Base-by-base conservation (phyloP, 176 grass and related monocot genomes). In the Oryza officinalis region DNA sequence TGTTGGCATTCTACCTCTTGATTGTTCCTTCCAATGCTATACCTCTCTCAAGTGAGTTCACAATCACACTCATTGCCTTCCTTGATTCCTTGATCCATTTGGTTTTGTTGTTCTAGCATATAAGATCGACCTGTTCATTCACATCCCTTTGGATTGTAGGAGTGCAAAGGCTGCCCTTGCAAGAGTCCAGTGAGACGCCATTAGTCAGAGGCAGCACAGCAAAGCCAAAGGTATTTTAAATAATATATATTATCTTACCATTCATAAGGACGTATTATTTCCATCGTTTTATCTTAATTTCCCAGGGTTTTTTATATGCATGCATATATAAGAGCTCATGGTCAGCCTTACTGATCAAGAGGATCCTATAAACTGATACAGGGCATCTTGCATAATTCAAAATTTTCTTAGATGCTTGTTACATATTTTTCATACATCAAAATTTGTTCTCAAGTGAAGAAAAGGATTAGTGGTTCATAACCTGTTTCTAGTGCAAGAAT, bases 1-100 rank as follows among this genome's bases (percentile, higher is more conserved):
- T 87, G 76, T 30, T 92, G 2, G 38, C 68, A 60, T 85, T 88
- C 67, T 83, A 57, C 46, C 10, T 85, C 43, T 41, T 90, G 47
- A 46, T 87, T 37, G 45, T 85, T 37, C 65, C 73, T 20, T 92
- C 87, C 67, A 83, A 67, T 79, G 89, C 92, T 38, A 66, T 92
- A 69, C 84, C 92, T 73, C 69, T 83, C 22, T 87, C 92, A 87
- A 90, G 92, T 94, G 89, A 75, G 44, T 49, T 71, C 44, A 65
- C 57, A 14, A 69, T 74, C n/a, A 82, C 63, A 18, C 40, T 86
- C 31, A 22, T n/a, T 78, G 3, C 8, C 35, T 14, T 5, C 25
- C 38, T n/a, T 69, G 0, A 11, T 6, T 27, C 15, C 9, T 74
- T 4, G 18, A 57, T n/a, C 30, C 57, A 57, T 46, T 77, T 43